Conservation (phyloP, 2,329 filamentous ascomycete species). For the Arthrobotrys pseudoclavata region DNA sequence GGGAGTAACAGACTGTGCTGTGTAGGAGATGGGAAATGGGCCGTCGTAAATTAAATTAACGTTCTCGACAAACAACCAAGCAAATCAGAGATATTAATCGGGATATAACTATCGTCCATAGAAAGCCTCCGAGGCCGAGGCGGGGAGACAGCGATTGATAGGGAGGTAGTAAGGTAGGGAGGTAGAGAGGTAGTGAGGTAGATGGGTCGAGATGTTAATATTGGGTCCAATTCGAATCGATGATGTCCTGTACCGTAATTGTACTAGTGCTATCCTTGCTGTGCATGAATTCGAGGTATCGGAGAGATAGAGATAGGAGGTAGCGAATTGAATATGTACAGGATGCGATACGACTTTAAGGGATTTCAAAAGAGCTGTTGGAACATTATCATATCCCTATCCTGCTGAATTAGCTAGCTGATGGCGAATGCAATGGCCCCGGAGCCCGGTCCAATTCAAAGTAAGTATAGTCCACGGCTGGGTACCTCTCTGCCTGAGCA, state of each 20-base stretch:
- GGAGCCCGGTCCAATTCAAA: neutral
- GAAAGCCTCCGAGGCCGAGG: neutral
- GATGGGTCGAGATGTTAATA: neutral
- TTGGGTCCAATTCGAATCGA: neutral
- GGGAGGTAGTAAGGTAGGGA: neutral
- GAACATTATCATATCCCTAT: constrained; percentile 23
- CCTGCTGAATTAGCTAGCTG: constrained; percentile 5
- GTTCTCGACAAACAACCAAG: neutral
- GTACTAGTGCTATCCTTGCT: neutral
- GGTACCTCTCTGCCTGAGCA: constrained; percentile 10
- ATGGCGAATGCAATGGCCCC: neutral
- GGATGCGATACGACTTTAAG: constrained; percentile 12
- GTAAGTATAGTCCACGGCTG: neutral
- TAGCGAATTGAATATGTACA: neutral
- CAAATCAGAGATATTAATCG: neutral
- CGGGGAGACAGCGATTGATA: neutral
- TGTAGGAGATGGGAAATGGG: constrained; percentile 6
- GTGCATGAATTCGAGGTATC: constrained; percentile 1
- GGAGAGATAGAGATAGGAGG: constrained; percentile 1
- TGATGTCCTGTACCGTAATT: neutral
- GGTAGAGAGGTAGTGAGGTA: neutral
- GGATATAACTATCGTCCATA: neutral
- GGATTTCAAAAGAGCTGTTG: constrained; percentile 10
- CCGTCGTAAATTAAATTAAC: constrained; percentile 9
- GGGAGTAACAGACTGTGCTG: neutral